Conservation (phyloP, 352 stramenopile species). For the Pythium brachiatum region DNA sequence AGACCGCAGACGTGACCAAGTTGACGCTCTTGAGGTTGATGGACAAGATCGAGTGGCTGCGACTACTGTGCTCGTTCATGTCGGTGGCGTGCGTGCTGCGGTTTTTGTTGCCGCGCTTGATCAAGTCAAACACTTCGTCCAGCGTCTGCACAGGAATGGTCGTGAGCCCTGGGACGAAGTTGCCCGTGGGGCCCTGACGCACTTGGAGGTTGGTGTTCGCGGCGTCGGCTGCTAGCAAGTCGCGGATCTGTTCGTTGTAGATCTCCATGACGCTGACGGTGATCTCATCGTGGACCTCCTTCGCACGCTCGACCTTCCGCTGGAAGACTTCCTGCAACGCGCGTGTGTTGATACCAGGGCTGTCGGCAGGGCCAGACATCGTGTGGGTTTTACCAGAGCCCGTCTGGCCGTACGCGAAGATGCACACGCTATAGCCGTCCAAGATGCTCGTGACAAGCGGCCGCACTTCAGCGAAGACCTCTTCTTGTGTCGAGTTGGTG, state of each 20-base stretch:
- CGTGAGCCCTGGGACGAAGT: slow-evolving; percentile 82
- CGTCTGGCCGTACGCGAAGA: slow-evolving; percentile 89
- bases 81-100: slow-evolving; percentile 82
- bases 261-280: slow-evolving; percentile 95
- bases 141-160: slow-evolving; percentile 69
- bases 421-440: slow-evolving; percentile 88
- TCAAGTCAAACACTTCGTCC: slow-evolving; percentile 83
- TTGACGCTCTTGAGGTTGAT: slow-evolving; percentile 84
- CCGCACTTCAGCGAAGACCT: slow-evolving; percentile 76
- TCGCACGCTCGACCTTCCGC: slow-evolving; percentile 55
- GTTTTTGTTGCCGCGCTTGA: slow-evolving; percentile 86
- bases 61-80: slow-evolving; percentile 90
- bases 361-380: slow-evolving; percentile 71
- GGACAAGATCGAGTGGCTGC: slow-evolving; percentile 85
- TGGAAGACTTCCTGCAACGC: slow-evolving; percentile 83
- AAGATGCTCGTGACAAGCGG: slow-evolving; percentile 82
- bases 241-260: slow-evolving; percentile 95
- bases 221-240: slow-evolving; percentile 88
- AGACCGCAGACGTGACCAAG: slow-evolving; percentile 66
- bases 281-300: slow-evolving; percentile 84
- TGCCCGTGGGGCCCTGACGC: slow-evolving; percentile 75
- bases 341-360: slow-evolving; percentile 80
- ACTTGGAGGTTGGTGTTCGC: slow-evolving; percentile 81
- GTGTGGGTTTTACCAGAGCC: slow-evolving; percentile 88
- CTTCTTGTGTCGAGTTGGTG: slow-evolving; percentile 66